Evolutionary conservation across 768 basidiomycete genomes (phyloP).

Genomic region (Pulveroboletus ravenelii): DNA sequence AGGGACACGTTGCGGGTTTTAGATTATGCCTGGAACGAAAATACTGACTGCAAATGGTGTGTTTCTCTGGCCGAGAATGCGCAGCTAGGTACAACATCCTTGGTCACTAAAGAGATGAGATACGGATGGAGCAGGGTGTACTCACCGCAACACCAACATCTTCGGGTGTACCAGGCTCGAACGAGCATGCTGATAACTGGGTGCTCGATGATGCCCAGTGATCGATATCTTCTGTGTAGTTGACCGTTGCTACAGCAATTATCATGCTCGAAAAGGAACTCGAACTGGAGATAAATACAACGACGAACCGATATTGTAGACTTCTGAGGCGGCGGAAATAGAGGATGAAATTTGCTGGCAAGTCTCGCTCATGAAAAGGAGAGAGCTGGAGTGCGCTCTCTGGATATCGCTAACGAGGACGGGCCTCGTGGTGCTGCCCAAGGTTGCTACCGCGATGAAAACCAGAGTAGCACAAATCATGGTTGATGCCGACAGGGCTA

Average conservation of each 20-base stretch:
- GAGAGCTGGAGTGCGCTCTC: not conserved
- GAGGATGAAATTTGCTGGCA: not conserved
- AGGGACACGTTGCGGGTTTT: not conserved
- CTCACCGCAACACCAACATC: constrained; percentile 49
- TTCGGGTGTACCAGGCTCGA: constrained; percentile 45
- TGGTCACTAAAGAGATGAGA: not conserved
- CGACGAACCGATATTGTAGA: constrained; percentile 1
- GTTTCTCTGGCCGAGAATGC: constrained; percentile 40
- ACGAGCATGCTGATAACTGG: constrained; percentile 45
- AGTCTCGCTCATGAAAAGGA: not conserved
- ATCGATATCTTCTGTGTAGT: constrained; percentile 39
- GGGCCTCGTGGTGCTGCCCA: not conserved
- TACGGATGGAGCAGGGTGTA: not conserved
- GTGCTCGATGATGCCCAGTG: constrained; percentile 53
- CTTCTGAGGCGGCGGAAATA: constrained; percentile 3
- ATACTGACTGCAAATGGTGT: constrained; percentile 24
- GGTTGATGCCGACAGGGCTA: not conserved
- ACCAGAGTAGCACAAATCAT: not conserved
- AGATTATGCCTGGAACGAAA: not conserved
- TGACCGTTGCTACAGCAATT: constrained; percentile 4
- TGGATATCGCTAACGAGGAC: not conserved
- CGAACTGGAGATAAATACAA: not conserved
- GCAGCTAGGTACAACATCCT: constrained; percentile 2
- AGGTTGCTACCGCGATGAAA: not conserved
- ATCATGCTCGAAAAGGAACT: not conserved